A percentile compares a stretch with the other conserved stretches of the same genome.
These are phyloP conservation scores for Saturnispora sanitii DNA, from an alignment of 805 yeast genomes.

Conservation along the genomic window DNA sequence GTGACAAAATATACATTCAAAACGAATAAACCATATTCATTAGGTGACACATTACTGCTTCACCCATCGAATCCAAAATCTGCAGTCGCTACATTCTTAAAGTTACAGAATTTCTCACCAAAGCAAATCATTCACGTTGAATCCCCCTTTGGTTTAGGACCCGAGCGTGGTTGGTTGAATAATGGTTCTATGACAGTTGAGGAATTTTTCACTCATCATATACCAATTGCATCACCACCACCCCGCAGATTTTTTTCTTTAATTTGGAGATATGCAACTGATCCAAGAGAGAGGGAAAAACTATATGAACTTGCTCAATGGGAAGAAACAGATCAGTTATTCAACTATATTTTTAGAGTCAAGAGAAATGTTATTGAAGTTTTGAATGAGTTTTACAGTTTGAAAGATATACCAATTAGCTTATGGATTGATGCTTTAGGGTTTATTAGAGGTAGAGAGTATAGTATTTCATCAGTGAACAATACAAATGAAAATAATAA, in stretches of 20 bases:
- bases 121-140: constrained; percentile 43
- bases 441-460: constrained; percentile 65
- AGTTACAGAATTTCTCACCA: constrained; percentile 64
- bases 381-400: constrained; percentile 66
- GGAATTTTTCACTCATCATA: constrained; percentile 62
- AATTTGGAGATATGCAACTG: constrained; percentile 67
- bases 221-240: constrained; percentile 79
- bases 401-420: constrained; percentile 66
- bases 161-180: constrained; percentile 53
- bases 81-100: constrained; percentile 56
- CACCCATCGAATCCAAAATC: constrained; percentile 62
- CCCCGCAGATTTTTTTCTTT: constrained; percentile 69
- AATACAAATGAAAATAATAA: constrained; percentile 21
- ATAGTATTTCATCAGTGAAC: constrained; percentile 63
- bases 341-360: constrained; percentile 88
- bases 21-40: constrained; percentile 29
- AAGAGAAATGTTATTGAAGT: constrained; percentile 81
- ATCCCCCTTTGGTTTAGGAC: constrained; percentile 17
- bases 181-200: constrained; percentile 50
- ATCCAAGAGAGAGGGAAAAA: constrained; percentile 65
- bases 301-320: constrained; percentile 62
- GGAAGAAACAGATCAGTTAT: constrained; percentile 72
- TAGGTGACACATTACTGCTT: constrained; percentile 77
- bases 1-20: constrained; percentile 30
- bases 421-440: constrained; percentile 75